Percentiles rank a stretch among this genome's conserved stretches.
phyloP scores from a whole-genome alignment of 768 basidiomycete genomes.

The Exidia glandulosa region DNA sequence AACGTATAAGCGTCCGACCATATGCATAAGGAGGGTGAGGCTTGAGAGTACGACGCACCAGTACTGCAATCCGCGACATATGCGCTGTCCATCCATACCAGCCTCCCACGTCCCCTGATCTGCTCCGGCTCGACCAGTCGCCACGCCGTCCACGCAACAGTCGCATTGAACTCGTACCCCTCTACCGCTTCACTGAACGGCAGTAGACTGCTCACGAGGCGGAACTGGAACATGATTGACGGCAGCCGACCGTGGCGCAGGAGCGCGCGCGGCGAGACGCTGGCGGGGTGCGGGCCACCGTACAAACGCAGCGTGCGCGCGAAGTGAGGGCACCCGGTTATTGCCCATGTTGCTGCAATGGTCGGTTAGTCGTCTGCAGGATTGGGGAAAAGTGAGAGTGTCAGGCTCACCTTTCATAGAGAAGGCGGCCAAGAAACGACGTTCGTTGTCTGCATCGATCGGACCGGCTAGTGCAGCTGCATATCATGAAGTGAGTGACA shows the following conservation, averaged over 20 bases:
- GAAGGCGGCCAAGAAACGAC: neutral
- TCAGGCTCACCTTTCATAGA: neutral
- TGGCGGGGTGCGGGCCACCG: neutral
- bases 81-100: neutral
- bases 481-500: neutral
- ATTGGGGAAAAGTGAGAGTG: neutral
- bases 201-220: neutral
- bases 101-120: neutral
- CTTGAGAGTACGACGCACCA: neutral
- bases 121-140: neutral
- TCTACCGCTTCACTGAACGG: neutral
- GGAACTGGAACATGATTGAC: neutral
- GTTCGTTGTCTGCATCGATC: neutral
- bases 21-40: neutral
- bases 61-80: neutral
- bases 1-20: neutral
- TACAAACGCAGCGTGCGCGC: neutral
- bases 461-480: neutral
- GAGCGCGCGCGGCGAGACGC: neutral
- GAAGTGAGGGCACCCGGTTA: neutral
- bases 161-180: neutral
- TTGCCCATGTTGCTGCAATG: neutral
- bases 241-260: neutral
- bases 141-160: neutral
- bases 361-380: neutral